Evolutionary conservation across 352 stramenopile genomes (phyloP).

Genomic region (Globisporangium nagaii): DNA sequence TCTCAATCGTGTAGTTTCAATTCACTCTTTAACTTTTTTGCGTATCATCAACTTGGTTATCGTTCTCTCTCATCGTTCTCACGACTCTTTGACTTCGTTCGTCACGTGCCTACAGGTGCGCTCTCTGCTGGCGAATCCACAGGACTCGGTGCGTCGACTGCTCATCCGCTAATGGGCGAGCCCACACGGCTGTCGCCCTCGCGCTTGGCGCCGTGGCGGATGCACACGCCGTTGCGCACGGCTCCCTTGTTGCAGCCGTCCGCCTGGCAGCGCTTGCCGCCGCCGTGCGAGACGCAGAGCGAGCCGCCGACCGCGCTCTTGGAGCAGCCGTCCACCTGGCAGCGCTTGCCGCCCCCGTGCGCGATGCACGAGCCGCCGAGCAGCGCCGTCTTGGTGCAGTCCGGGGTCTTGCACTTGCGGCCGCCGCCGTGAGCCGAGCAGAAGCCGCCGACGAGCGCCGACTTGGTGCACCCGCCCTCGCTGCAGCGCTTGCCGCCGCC

Average conservation of each 20-base stretch:
- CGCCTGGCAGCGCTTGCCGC: slow-evolving; percentile 64
- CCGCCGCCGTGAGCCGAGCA: slow-evolving; percentile 80
- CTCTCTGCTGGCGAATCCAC: too few species aligned
- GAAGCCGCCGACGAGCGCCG: slow-evolving; percentile 72
- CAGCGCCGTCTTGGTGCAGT: slow-evolving; percentile 76
- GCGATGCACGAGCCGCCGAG: slow-evolving; percentile 76
- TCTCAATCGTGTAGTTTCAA: too few species aligned
- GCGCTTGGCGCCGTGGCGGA: slow-evolving; percentile 76
- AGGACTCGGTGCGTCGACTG: too few species aligned
- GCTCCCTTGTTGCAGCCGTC: slow-evolving; percentile 81
- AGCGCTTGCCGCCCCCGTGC: slow-evolving; percentile 77
- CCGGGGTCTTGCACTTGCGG: slow-evolving; percentile 60
- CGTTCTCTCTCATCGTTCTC: too few species aligned
- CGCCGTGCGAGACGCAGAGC: slow-evolving; percentile 67
- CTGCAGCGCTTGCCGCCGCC: slow-evolving; percentile 78
- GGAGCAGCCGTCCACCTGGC: slow-evolving; percentile 56
- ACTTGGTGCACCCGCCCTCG: slow-evolving; percentile 71
- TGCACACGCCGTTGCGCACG: slow-evolving; percentile 82
- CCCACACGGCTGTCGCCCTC: slow-evolving; percentile 20
- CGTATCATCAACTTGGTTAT: too few species aligned
- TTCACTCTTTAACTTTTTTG: not conserved
- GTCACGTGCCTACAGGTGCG: too few species aligned
- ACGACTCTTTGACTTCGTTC: not conserved
- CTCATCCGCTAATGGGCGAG: slow-evolving; percentile 10
- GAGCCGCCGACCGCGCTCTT: slow-evolving; percentile 63